Evolutionary conservation across 176 grass and related monocot genomes (phyloP).

Genomic region (Oryza longistaminata): DNA sequence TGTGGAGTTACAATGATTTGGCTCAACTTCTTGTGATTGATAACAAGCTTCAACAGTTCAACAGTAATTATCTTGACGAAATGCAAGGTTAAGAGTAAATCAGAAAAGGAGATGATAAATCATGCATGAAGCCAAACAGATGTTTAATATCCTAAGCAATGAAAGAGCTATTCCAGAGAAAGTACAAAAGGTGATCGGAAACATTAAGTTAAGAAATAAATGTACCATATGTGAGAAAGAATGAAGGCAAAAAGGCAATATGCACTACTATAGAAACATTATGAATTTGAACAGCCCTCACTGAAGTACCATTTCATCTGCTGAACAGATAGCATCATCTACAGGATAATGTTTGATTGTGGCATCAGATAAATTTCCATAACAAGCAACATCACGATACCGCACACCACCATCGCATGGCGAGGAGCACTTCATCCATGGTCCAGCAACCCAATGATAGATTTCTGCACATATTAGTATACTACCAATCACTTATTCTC

Average conservation of each 20-base stretch:
- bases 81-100: background rate
- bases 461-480: slow-evolving; percentile 47
- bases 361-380: slow-evolving; percentile 55
- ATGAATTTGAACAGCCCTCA: background rate
- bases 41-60: background rate
- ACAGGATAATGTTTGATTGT: slow-evolving; percentile 72
- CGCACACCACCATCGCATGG: slow-evolving; percentile 78
- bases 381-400: slow-evolving; percentile 75
- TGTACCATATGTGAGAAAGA: background rate
- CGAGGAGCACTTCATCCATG: slow-evolving; percentile 82
- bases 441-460: slow-evolving; percentile 72
- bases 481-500: slow-evolving; percentile 11
- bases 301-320: slow-evolving; percentile 55
- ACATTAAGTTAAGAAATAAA: background rate
- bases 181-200: background rate
- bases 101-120: background rate
- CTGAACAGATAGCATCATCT: slow-evolving; percentile 72
- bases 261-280: background rate
- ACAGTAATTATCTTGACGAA: background rate
- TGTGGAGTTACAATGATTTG: background rate
- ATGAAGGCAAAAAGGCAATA: background rate
- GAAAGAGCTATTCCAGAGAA: background rate
- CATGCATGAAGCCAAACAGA: background rate
- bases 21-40: background rate
- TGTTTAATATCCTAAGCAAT: background rate